A percentile compares a stretch with the other conserved stretches of the same genome.
These are phyloP conservation scores for Mycena citricolor DNA, from an alignment of 1,284 basidiomycete species.

Conservation along the genomic window DNA sequence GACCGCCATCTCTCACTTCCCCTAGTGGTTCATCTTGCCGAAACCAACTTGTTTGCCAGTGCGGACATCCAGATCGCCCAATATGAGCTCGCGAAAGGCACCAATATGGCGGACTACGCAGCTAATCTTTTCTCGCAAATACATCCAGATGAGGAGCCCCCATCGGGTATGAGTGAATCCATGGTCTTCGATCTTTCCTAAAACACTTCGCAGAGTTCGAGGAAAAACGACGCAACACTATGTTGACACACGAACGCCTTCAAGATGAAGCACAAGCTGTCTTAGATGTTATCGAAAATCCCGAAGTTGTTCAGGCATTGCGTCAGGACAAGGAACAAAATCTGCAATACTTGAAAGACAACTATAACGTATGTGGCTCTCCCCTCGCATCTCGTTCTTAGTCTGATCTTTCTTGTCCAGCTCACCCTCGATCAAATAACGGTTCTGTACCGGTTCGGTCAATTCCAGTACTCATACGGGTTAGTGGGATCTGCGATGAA, in stretches of 20 bases:
- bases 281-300: constrained; percentile 94
- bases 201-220: constrained; percentile 65
- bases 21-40: constrained; percentile 83
- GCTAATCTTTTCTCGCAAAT: constrained; percentile 78
- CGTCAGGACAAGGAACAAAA: constrained; percentile 98
- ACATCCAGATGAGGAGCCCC: constrained; percentile 66
- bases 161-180: constrained; percentile 52
- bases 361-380: constrained; percentile 73
- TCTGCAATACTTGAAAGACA: constrained; percentile 89
- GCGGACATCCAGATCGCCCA: constrained; percentile 82
- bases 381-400: constrained; percentile 11
- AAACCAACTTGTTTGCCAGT: constrained; percentile 70
- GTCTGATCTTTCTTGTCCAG: constrained; percentile 42
- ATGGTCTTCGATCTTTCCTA: neutral
- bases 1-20: constrained; percentile 95
- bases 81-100: constrained; percentile 96
- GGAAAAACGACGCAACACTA: constrained; percentile 76
- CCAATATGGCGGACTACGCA: constrained; percentile 95
- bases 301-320: constrained; percentile 87
- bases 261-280: constrained; percentile 91
- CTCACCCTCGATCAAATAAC: constrained; percentile 94
- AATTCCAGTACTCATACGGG: constrained; percentile 97
- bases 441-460: constrained; percentile 95
- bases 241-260: constrained; percentile 81
- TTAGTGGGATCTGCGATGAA: too few relatives aligned